phyloP scores from a whole-genome alignment of 768 basidiomycete species.

The Cystobasidium tubakii region DNA sequence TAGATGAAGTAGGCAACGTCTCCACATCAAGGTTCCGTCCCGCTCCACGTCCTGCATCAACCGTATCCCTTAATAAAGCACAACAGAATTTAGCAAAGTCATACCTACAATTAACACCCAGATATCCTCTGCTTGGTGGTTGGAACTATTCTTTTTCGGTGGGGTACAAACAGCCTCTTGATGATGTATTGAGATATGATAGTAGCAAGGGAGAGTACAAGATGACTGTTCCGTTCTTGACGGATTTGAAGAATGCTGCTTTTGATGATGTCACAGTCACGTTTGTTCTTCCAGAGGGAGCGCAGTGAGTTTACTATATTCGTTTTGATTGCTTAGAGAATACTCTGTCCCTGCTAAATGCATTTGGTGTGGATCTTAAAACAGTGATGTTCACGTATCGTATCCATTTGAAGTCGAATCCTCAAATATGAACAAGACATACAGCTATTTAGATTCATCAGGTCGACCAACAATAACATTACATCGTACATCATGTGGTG shows the following conservation, averaged over 20 bases:
- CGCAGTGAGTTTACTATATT: slow-evolving; percentile 24
- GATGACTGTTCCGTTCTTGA: slow-evolving; percentile 79
- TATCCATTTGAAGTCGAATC: slow-evolving; percentile 71
- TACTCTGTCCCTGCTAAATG: too few species aligned
- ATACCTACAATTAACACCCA: slow-evolving; percentile 69
- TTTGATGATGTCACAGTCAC: slow-evolving; percentile 72
- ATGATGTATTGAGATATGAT: slow-evolving; percentile 56
- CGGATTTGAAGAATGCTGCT: slow-evolving; percentile 68
- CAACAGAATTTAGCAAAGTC: background rate
- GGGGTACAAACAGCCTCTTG: slow-evolving; percentile 80
- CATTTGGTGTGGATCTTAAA: too few species aligned
- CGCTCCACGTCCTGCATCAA: slow-evolving; percentile 52
- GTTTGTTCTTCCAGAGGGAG: slow-evolving; percentile 88
- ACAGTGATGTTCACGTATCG: slow-evolving; percentile 68
- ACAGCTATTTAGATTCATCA: slow-evolving; percentile 81
- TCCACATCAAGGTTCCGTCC: slow-evolving; percentile 80
- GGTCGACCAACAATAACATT: slow-evolving; percentile 77
- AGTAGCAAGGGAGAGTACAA: slow-evolving; percentile 61
- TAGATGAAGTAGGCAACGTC: slow-evolving; percentile 89
- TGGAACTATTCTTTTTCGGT: slow-evolving; percentile 97
- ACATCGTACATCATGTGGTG: slow-evolving; percentile 66
- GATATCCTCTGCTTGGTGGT: slow-evolving; percentile 88
- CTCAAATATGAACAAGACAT: slow-evolving; percentile 61
- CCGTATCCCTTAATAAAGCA: slow-evolving; percentile 52
- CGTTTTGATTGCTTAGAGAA: too few species aligned